A percentile compares a stretch with the other conserved stretches of the same genome.
Conservation (phyloP, 176 grass and related monocot species). For the Triticum aestivum region IWGSC_CS_RefSeq_v2.1 NC_057801.1:547416292-547416791, state of each 20-base stretch:
- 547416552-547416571: neutral
- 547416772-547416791: neutral
- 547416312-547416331: constrained; percentile 73
- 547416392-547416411: neutral
- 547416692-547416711: constrained; percentile 98
- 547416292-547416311: constrained; percentile 81
- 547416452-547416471: neutral
- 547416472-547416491: neutral
- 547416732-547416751: constrained; percentile 38
- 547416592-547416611: constrained; percentile 41
- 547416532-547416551: too few relatives aligned
- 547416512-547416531: too few relatives aligned
- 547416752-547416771: constrained; percentile 4
- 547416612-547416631: constrained; percentile 93
- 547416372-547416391: neutral
- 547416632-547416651: constrained; percentile 86
- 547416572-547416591: neutral
- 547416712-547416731: constrained; percentile 54
- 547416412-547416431: neutral
- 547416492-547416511: too few relatives aligned
- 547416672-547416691: constrained; percentile 90
- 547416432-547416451: neutral
- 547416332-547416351: constrained; percentile 25
- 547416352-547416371: neutral
- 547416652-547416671: constrained; percentile 90